Evolutionary conservation across 768 basidiomycete species (phyloP).

Genomic region (Kwoniella sp.): DNA sequence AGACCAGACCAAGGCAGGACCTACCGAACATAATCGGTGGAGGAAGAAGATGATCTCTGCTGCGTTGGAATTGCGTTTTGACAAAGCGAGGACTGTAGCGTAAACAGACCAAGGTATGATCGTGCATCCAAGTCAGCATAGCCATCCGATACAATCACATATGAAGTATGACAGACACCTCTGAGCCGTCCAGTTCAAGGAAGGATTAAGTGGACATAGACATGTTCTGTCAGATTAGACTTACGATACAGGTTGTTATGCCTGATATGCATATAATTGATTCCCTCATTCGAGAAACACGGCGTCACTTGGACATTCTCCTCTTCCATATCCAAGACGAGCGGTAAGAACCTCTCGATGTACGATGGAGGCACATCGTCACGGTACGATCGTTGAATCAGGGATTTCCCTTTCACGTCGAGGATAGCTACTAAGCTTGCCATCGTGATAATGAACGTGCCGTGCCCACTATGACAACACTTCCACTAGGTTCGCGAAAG

Average conservation of each 20-base stretch:
- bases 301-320: conserved; percentile 95
- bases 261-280: conserved; percentile 98
- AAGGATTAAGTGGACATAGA: no score
- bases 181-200: no score
- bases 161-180: no score
- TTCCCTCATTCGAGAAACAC: conserved; percentile 89
- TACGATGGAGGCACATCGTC: conserved; percentile 89
- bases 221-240: no score
- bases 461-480: no score
- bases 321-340: conserved; percentile 93
- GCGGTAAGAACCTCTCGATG: conserved; percentile 89
- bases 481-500: no score
- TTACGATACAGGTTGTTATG: conserved; percentile 95
- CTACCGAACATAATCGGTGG: conserved; percentile 72
- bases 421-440: conserved; percentile 73
- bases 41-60: conserved; percentile 95
- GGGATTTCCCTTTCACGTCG: conserved; percentile 96
- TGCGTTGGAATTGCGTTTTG: conserved; percentile 93
- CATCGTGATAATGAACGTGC: neutral
- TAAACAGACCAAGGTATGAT: no score
- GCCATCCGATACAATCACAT: no score
- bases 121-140: no score
- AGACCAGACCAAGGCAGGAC: no score
- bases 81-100: conserved; percentile 80
- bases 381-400: conserved; percentile 93